Evolutionary conservation across 495 filamentous ascomycete species (phyloP).

Genomic region (Tuber microsphaerosporum): DNA sequence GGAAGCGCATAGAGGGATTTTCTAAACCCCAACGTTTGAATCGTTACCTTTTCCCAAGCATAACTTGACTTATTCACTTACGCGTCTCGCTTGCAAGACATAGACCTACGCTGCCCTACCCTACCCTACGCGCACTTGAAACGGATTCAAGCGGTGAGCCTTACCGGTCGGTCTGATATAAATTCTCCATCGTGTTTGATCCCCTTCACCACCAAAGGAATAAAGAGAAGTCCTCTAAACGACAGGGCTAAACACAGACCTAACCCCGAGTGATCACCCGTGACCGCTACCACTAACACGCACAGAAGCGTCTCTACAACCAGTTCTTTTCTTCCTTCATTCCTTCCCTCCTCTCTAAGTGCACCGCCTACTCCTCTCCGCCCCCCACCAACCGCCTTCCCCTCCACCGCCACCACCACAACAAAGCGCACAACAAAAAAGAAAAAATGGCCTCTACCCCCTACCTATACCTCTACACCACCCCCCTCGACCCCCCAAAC

Average conservation of each 20-base stretch:
- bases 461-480: neutral
- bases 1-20: no score
- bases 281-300: neutral
- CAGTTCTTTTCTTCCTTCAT: neutral
- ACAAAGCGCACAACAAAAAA: neutral
- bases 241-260: neutral
- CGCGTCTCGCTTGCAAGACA: neutral
- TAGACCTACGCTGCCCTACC: neutral
- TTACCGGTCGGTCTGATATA: neutral
- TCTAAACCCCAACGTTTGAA: no score
- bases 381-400: no score
- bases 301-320: neutral
- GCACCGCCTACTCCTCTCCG: neutral
- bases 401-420: neutral
- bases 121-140: neutral
- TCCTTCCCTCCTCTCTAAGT: neutral
- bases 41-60: no score
- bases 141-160: neutral
- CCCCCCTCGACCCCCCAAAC: neutral
- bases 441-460: neutral
- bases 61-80: neutral
- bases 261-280: neutral
- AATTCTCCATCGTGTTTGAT: neutral
- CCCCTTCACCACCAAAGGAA: no score
- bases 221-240: neutral